Conservation (phyloP, 2,329 filamentous ascomycete species). For the Lizonia empirigonia region DNA sequence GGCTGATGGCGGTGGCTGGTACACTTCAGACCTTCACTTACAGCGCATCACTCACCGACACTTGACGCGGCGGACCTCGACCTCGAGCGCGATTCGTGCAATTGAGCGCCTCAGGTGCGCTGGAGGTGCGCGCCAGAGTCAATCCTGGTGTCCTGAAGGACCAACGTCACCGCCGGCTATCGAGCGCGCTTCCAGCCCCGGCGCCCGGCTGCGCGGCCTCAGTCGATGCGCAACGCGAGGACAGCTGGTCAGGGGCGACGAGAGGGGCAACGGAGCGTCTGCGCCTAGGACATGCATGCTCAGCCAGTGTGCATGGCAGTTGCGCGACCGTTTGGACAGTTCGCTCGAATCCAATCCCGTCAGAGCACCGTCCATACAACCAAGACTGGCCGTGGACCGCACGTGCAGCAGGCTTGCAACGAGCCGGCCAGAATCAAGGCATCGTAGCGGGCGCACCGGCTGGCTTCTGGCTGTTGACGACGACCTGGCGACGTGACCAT, state of each 20-base stretch:
- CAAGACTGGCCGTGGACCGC: slow-evolving; percentile 7
- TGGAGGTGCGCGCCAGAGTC: slow-evolving; percentile 22
- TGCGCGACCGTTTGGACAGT: neutral
- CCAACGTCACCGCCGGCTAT: slow-evolving; percentile 24
- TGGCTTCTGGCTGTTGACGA: slow-evolving; percentile 3
- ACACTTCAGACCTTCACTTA: slow-evolving; percentile 5
- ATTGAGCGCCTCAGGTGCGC: slow-evolving; percentile 10
- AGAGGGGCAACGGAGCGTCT: slow-evolving; percentile 1
- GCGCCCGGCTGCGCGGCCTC: slow-evolving; percentile 24
- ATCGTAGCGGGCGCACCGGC: slow-evolving; percentile 6
- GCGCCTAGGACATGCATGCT: slow-evolving; percentile 7
- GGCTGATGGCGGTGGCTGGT: slow-evolving; percentile 26
- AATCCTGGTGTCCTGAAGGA: slow-evolving; percentile 18
- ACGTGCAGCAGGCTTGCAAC: slow-evolving; percentile 7
- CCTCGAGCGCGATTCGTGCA: slow-evolving; percentile 10
- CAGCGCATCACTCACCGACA: slow-evolving; percentile 20
- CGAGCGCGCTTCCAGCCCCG: slow-evolving; percentile 21
- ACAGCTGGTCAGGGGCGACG: neutral
- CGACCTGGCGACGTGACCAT: slow-evolving; percentile 12
- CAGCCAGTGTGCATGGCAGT: neutral
- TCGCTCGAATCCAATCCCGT: slow-evolving; percentile 3
- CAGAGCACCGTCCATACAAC: neutral
- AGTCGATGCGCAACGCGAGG: slow-evolving; percentile 13
- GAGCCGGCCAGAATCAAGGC: slow-evolving; percentile 10
- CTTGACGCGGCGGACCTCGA: neutral